Base-by-base conservation (phyloP, 495 filamentous ascomycete genomes). In the Aspergillus sclerotiicarbonarius region DNA sequence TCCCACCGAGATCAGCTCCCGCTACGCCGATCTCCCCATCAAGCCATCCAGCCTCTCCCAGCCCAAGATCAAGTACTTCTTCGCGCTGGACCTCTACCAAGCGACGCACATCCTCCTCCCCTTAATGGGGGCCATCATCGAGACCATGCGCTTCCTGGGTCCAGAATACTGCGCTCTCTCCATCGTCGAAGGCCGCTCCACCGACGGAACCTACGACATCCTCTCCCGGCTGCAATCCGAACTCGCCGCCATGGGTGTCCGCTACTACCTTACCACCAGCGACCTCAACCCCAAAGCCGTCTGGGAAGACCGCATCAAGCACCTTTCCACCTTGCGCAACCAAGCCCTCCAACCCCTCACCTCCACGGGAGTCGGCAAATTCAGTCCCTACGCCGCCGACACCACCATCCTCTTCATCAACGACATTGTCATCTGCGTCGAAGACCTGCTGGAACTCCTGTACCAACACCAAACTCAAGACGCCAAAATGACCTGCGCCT, bases 401-500 rank as follows among this genome's bases (percentile, higher is more conserved):
- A 66, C 78, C 8, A 75, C 75, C 0, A 62, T 83, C 12, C 61
- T 82, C 35, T 83, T 82, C 66, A 21, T 80, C 48, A 79, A 82
- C 57, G 79, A 81, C 55, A 72, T 84, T 15, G 71, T 71, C 35
- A 51, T 73, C 18, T 83, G 80, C 61, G 53, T 67, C n/a, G 76
- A 82, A 39, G 80, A 83, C 65, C 75, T 82, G 20, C 72, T 82
- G 18, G 81, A 84, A 61, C 57, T 84, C 0, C 54, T 78, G 1
- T 76, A 79, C 54, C 78, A 82, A 55, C 72, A 70, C 19, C 41
- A 29, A 6, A 54, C 48, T 12, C 80, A 78, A 18, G 56, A 64
- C 9, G 81, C 81, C 13, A 71, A 81, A 64, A 80, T 82, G 77
- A 72, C 70, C 5, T 84, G 81, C 62, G 77, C 69, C 8, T 79